Evolutionary conservation across 495 filamentous ascomycete genomes (phyloP), one percentile per base, ranked within the genome.

Genomic region (Evernia prunastri): DNA sequence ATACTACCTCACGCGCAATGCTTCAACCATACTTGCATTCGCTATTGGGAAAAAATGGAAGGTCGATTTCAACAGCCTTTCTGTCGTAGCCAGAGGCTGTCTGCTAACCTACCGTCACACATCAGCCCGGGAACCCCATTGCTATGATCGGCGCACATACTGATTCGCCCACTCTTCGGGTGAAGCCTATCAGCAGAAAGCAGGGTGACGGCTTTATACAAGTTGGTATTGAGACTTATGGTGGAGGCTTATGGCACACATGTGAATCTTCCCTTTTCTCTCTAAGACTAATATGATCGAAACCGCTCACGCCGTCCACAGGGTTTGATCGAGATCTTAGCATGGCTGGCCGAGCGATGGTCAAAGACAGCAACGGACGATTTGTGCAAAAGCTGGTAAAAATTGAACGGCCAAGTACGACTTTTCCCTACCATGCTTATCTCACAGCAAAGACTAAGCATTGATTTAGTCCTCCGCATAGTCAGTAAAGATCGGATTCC

Each of bases 61-160:
- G 77, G 84, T 85, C 4, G 35, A 42, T 60, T 18, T 23, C 0
- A 4, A 54, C 18, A 17, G 56, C 8, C 10, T 43, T 43, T 35
- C 25, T 60, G 7, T 13, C 0, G 25, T 20, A 29, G 6, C 27
- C 12, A 10, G 7, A 29, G 31, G 23, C 12, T 10, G 23, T 13
- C 27, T 29, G 36, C 60, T 62, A 15, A 62, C 2, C 18, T 57
- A 10, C 20, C 11, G 9, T 39, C n/a, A 25, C 40, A 0, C 23
- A n/a, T 56, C 71, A 86, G 84, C 86, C 95, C 9, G 94, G 94
- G 58, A 96, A 96, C 74, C 85, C 93, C 13, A 89, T 99, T 72
- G 86, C 88, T 70, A 94, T 97, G 89, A 84, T 99, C 64, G 94
- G 94, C 69, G 92, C 94, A 56, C 94, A 99, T 77, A 97, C 94